A percentile compares a stretch with the other conserved stretches of the same genome.
Evolutionary conservation across 352 stramenopile genomes (phyloP).

Genomic region (Globisporangium middletonii): DNA sequence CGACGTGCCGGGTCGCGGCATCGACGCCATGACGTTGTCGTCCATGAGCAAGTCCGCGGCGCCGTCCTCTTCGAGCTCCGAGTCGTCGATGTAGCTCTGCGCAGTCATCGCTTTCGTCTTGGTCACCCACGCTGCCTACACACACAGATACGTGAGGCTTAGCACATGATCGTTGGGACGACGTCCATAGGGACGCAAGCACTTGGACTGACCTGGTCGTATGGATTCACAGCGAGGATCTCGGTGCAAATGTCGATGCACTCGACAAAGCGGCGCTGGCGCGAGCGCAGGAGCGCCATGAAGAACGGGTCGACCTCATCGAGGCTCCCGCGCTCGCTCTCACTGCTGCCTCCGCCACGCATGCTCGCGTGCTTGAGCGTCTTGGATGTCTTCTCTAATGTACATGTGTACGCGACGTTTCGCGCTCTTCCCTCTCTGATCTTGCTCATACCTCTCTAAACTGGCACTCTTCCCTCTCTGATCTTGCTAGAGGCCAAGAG

Average conservation of each 20-base stretch:
- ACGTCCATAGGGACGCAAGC: neutral
- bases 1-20: constrained; percentile 86
- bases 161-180: neutral
- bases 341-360: neutral
- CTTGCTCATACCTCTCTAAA: too few species aligned
- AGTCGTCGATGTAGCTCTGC: constrained; percentile 90
- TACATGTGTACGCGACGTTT: constrained; percentile 9
- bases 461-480: neutral
- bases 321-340: constrained; percentile 26
- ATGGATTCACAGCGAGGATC: constrained; percentile 80
- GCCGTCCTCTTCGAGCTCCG: constrained; percentile 89
- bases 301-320: constrained; percentile 88
- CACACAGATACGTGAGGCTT: neutral
- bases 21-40: constrained; percentile 87
- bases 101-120: constrained; percentile 88
- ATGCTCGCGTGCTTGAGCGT: constrained; percentile 4
- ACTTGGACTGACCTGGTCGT: constrained; percentile 49
- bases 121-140: constrained; percentile 83
- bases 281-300: constrained; percentile 70
- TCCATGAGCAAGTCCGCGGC: constrained; percentile 90
- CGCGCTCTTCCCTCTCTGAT: neutral
- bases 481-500: too few species aligned
- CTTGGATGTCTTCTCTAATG: neutral
- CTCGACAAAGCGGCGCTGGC: constrained; percentile 74
- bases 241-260: constrained; percentile 81